Evolutionary conservation across 768 basidiomycete species (phyloP).

Genomic region (Gautieria morchelliformis): DNA sequence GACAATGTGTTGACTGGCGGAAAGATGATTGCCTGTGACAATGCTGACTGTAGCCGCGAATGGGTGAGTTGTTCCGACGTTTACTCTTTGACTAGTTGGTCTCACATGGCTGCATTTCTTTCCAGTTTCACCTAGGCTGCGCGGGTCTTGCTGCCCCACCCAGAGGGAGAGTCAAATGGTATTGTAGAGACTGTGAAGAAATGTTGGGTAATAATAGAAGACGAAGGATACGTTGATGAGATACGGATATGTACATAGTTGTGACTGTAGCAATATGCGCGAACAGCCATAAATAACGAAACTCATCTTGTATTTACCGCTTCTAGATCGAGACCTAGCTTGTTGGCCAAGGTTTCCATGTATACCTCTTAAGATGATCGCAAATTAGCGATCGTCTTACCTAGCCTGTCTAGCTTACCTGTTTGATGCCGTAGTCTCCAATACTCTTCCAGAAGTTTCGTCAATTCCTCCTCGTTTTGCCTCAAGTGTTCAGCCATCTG

Average conservation of each 20-base stretch:
- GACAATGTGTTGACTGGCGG: conserved; percentile 8
- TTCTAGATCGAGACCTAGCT: conserved; percentile 46
- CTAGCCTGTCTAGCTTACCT: conserved; percentile 31
- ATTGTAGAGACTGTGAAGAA: conserved; percentile 52
- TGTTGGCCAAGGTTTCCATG: conserved; percentile 80
- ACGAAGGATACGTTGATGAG: background rate
- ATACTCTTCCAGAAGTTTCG: conserved; percentile 74
- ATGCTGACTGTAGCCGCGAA: conserved; percentile 58
- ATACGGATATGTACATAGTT: conserved; percentile 2
- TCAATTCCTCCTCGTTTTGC: conserved; percentile 68
- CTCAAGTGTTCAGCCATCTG: conserved; percentile 73
- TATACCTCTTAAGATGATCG: conserved; percentile 49
- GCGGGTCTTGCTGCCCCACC: conserved; percentile 51
- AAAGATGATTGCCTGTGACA: conserved; percentile 86
- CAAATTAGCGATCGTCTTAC: background rate
- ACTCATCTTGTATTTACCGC: conserved; percentile 18
- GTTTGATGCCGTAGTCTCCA: conserved; percentile 72
- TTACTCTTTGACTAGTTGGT: background rate
- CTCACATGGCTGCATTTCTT: too few species aligned
- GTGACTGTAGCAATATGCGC: conserved; percentile 9
- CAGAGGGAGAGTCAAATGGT: conserved; percentile 46
- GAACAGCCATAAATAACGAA: background rate
- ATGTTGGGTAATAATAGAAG: conserved; percentile 20
- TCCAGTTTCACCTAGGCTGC: conserved; percentile 66
- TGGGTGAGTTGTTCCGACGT: conserved; percentile 57